A percentile compares a stretch with the other conserved stretches of the same genome.
phyloP scores from a whole-genome alignment of 306 rosid species.

The Lathyrus tuberosus region DNA sequence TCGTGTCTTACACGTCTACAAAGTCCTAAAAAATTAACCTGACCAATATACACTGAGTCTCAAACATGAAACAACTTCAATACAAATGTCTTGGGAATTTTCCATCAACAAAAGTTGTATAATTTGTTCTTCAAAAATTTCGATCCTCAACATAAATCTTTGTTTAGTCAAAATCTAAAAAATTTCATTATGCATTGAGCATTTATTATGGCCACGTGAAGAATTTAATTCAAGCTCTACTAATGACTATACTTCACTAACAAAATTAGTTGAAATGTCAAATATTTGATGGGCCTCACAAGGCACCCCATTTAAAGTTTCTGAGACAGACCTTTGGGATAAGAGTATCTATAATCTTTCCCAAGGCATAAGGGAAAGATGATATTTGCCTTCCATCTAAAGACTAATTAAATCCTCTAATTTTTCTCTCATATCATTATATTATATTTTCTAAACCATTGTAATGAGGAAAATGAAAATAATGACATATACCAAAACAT shows the following conservation, averaged over 20 bases:
- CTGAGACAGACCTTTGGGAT: slow-evolving; percentile 28
- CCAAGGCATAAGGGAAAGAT: slow-evolving; percentile 9
- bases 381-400: slow-evolving; percentile 26
- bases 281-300: slow-evolving; percentile 19
- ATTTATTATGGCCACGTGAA: slow-evolving; percentile 16
- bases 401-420: slow-evolving; percentile 2
- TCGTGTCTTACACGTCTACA: no score
- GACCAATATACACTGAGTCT: no score
- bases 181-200: not conserved
- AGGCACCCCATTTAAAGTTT: slow-evolving; percentile 32
- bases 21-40: no score
- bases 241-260: no score
- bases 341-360: slow-evolving; percentile 16
- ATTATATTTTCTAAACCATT: no score
- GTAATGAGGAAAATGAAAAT: not conserved
- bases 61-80: no score
- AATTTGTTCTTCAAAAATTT: not conserved
- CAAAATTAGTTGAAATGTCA: slow-evolving; percentile 33
- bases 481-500: not conserved
- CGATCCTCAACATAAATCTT: not conserved
- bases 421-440: not conserved
- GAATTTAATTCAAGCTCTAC: slow-evolving; percentile 28
- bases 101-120: no score
- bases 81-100: no score
- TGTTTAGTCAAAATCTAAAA: not conserved